Conservation (phyloP, 1,139 yeast species). For the Pneumocystis sp. region DNA sequence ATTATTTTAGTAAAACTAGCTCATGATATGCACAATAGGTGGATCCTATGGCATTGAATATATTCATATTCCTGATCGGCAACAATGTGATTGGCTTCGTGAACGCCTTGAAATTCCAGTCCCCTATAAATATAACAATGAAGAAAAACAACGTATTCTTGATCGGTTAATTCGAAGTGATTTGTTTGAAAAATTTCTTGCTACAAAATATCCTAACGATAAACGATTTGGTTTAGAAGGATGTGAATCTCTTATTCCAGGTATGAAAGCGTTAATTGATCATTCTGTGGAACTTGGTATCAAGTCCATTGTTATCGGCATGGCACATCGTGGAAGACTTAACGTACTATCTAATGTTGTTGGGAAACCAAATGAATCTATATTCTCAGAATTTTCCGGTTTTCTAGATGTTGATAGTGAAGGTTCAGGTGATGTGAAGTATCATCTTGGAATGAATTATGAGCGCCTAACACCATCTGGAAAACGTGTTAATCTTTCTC, state of each 20-base stretch:
- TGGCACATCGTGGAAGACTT: slow-evolving; percentile 99
- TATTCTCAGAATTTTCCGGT: slow-evolving; percentile 90
- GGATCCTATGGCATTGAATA: slow-evolving; percentile 84
- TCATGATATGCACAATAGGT: slow-evolving; percentile 10
- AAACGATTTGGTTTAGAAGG: slow-evolving; percentile 98
- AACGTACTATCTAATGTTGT: slow-evolving; percentile 96
- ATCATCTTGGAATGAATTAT: slow-evolving; percentile 98
- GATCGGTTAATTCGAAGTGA: slow-evolving; percentile 96
- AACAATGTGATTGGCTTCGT: slow-evolving; percentile 95
- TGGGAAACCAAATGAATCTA: slow-evolving; percentile 95
- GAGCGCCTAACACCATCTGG: slow-evolving; percentile 98
- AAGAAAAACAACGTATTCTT: slow-evolving; percentile 88
- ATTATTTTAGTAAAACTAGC: background rate
- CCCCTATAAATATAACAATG: slow-evolving; percentile 70
- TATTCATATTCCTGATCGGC: slow-evolving; percentile 91
- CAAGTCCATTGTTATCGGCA: slow-evolving; percentile 93
- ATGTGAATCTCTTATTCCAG: slow-evolving; percentile 91
- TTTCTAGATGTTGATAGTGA: slow-evolving; percentile 60
- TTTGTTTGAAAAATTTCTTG: slow-evolving; percentile 77
- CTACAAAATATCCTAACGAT: slow-evolving; percentile 94
- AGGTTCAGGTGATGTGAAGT: slow-evolving; percentile 98
- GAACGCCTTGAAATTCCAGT: slow-evolving; percentile 86
- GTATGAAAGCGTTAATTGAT: slow-evolving; percentile 91
- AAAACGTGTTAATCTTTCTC: slow-evolving; percentile 81
- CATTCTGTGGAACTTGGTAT: slow-evolving; percentile 85